Evolutionary conservation across 139 green algal genomes (phyloP).

Genomic region (Micractinium sp.): DNA sequence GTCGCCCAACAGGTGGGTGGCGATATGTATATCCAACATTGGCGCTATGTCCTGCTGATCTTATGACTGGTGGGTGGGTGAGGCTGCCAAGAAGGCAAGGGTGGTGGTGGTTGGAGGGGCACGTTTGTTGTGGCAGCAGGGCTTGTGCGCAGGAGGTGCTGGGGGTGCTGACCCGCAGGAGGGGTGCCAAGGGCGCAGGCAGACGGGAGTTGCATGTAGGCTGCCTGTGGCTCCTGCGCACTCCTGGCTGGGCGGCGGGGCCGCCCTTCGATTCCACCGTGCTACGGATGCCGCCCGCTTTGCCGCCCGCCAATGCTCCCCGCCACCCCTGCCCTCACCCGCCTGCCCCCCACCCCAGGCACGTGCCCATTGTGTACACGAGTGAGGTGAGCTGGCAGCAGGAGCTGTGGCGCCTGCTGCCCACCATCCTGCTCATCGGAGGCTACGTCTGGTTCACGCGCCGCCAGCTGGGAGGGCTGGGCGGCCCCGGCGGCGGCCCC

Average conservation of each 20-base stretch:
- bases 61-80: not conserved
- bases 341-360: slow-evolving; percentile 15
- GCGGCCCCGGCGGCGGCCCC: slow-evolving; percentile 51
- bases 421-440: slow-evolving; percentile 93
- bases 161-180: too few relatives aligned
- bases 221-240: too few relatives aligned
- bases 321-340: not conserved
- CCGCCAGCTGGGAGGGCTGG: slow-evolving; percentile 68
- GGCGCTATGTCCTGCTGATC: too few relatives aligned
- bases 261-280: too few relatives aligned
- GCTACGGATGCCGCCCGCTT: too few relatives aligned
- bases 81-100: too few relatives aligned
- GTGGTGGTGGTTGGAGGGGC: too few relatives aligned
- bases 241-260: too few relatives aligned
- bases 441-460: slow-evolving; percentile 91
- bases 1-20: not conserved
- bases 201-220: too few relatives aligned
- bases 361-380: slow-evolving; percentile 81
- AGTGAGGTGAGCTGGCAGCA: slow-evolving; percentile 75
- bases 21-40: not conserved
- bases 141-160: too few relatives aligned
- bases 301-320: not conserved
- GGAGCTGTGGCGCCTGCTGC: slow-evolving; percentile 81
- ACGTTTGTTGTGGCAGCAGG: too few relatives aligned
- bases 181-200: too few relatives aligned